phyloP scores from a whole-genome alignment of 371 early-diverging fungal genomes.

The Chytridium lagenaria region DNA sequence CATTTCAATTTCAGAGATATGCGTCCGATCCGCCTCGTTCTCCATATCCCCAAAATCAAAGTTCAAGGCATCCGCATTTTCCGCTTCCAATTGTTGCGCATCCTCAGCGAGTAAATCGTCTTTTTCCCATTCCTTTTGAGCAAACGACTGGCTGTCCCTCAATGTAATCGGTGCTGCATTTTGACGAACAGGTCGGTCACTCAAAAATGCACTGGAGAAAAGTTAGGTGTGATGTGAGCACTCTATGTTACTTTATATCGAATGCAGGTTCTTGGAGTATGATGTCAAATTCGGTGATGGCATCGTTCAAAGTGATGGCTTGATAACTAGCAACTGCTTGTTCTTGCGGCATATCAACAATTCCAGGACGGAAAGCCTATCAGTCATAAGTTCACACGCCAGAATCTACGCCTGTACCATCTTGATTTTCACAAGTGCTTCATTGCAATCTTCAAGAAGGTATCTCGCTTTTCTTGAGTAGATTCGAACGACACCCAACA shows the following conservation, averaged over 20 bases:
- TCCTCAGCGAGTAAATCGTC: slow-evolving; percentile 7
- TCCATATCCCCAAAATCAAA: slow-evolving; percentile 18
- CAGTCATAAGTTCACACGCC: neutral
- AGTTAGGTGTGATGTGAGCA: neutral
- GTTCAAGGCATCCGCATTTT: neutral
- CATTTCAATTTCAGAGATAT: slow-evolving; percentile 55
- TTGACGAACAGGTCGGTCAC: neutral
- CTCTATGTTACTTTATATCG: slow-evolving; percentile 48
- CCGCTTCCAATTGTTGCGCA: neutral
- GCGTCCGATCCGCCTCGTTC: neutral
- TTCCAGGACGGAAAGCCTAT: slow-evolving; percentile 84
- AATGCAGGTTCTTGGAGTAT: slow-evolving; percentile 78
- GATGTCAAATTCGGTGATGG: slow-evolving; percentile 88
- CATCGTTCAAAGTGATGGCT: slow-evolving; percentile 88
- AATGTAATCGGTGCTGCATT: slow-evolving; percentile 36
- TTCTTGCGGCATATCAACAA: slow-evolving; percentile 85
- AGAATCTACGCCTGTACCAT: slow-evolving; percentile 60
- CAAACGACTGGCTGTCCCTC: slow-evolving; percentile 36
- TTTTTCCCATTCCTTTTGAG: neutral
- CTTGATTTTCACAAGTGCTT: slow-evolving; percentile 93
- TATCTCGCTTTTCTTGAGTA: slow-evolving; percentile 97
- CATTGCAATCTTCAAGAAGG: slow-evolving; percentile 96
- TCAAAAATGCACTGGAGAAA: neutral
- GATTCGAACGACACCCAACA: slow-evolving; percentile 95
- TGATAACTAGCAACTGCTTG: slow-evolving; percentile 72